phyloP scores from a whole-genome alignment of 139 green algal genomes.

The Chlorella vulgaris region DNA sequence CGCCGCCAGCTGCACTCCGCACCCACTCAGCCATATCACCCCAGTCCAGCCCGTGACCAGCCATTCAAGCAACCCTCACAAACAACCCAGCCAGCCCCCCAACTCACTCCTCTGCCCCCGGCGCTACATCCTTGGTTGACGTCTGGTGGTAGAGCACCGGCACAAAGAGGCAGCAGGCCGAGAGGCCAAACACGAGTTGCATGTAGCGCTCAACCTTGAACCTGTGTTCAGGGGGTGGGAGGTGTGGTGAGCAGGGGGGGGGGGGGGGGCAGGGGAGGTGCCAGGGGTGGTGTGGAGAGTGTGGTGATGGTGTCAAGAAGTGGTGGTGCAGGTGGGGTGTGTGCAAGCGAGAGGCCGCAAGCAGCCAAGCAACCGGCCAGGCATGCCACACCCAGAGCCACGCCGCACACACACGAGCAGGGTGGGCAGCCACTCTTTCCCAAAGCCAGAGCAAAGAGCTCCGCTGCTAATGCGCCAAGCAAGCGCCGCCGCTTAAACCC shows the following conservation, averaged over 20 bases:
- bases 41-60: no score
- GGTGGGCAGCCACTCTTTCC: no score
- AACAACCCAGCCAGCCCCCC: no score
- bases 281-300: not conserved
- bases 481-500: no score
- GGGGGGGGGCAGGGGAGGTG: not conserved
- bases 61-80: no score
- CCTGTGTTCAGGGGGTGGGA: no score
- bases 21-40: not conserved
- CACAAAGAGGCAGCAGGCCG: constrained; percentile 65
- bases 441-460: no score
- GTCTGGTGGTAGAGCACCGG: constrained; percentile 51
- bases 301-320: not conserved
- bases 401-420: no score
- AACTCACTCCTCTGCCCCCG: not conserved
- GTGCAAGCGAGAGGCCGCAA: no score
- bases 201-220: constrained; percentile 83
- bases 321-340: not conserved
- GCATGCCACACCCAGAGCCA: no score
- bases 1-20: not conserved
- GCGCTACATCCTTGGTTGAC: not conserved
- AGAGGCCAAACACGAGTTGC: constrained; percentile 79
- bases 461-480: no score
- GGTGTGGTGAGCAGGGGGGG: not conserved
- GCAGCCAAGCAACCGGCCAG: no score